Base-by-base conservation (phyloP, 1,284 basidiomycete species). In the Tilletia indica region DNA sequence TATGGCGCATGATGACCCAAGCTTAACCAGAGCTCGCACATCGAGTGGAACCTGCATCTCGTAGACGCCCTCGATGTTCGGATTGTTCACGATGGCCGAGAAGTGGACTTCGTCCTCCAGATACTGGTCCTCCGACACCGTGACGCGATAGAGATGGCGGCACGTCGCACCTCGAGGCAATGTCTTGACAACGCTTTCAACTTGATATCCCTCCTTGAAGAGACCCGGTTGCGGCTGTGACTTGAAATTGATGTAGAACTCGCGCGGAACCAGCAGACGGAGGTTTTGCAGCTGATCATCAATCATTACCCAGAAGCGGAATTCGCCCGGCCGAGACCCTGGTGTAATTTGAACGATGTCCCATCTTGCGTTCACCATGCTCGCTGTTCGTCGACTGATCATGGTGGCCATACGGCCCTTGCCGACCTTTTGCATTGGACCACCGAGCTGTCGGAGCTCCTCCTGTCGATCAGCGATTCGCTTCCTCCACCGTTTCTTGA, bases 1-100 rank as follows among this genome's bases (percentile, higher is more conserved):
- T 48, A 92, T 73, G 0, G 88, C 87, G 81, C 95, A 97, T 0
- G 91, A 89, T 72, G 91, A 92, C 0, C 97, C 97, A 19, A 99
- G 87, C 74, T 89, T 90, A 38, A 99, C 86, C 21, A 99, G 85
- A 3, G 91, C 93, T 39, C 97, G 91, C 71, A 93, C 88, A 56
- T 92, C 86, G 12, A 97, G 88, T 1, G 97, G 94, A 12, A 99
- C 88, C 87, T 98, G 93, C 49, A 92, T 88, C 86, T 99, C 97
- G 81, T 92, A 99, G 1, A 97, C 92, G 1, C 94, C 94, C 77
- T 98, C 94, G 8, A 98, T 93, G 81, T 93, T 94, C 0, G 95
- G 93, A 80, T 96, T 93, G 83, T 97, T 97, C 74, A 91, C 92
- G 69, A 99, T 87, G 79, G 93, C 91, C 45, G 93, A 91, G 82